These are phyloP conservation scores for Miscanthus sacchariflorus DNA, from an alignment of 202 grass and related monocot species.

Conservation along the genomic window DNA sequence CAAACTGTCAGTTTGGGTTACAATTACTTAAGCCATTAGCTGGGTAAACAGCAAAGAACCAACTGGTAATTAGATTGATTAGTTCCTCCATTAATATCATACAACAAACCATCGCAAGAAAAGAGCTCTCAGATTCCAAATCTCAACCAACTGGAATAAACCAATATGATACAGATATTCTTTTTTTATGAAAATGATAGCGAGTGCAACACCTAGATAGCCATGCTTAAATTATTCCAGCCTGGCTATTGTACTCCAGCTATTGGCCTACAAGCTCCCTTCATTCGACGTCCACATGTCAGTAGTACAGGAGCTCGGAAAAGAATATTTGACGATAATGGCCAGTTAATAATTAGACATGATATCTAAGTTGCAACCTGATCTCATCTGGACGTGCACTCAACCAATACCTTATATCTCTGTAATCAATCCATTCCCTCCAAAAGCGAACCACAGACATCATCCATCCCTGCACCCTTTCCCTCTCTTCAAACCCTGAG, in stretches of 20 bases:
- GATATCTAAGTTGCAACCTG: slow-evolving; percentile 28
- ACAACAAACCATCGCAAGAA: not conserved
- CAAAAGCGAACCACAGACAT: slow-evolving; percentile 44
- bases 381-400: slow-evolving; percentile 50
- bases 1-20: not conserved
- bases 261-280: slow-evolving; percentile 40
- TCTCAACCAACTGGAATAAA: no score
- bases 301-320: slow-evolving; percentile 30
- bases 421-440: slow-evolving; percentile 27
- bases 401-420: slow-evolving; percentile 42
- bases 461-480: slow-evolving; percentile 43
- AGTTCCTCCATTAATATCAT: slow-evolving; percentile 6
- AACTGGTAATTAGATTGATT: not conserved
- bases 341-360: slow-evolving; percentile 29
- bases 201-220: slow-evolving; percentile 11
- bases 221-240: slow-evolving; percentile 30
- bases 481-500: slow-evolving; percentile 41
- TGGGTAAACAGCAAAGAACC: slow-evolving; percentile 36
- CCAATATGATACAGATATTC: no score
- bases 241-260: slow-evolving; percentile 13
- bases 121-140: slow-evolving; percentile 20
- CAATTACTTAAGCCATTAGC: slow-evolving; percentile 20
- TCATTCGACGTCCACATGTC: slow-evolving; percentile 26
- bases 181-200: not conserved
- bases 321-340: slow-evolving; percentile 28